Conservation (phyloP, 192 early-diverging fungal species). For the Rhizophagus sp. region DNA sequence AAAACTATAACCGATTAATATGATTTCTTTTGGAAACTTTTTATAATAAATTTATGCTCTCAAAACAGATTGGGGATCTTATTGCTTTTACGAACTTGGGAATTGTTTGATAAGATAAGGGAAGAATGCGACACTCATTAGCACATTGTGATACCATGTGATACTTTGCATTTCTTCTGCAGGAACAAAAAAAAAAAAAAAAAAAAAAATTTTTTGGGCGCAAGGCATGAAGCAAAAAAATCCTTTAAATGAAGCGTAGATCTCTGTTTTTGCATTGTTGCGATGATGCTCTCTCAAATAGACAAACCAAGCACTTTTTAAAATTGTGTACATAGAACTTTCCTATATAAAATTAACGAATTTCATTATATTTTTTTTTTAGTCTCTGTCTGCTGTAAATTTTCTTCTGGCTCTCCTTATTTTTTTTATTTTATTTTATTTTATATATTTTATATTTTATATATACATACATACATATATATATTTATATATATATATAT, state of each 20-base stretch:
- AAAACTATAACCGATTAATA: no score
- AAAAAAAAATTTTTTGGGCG: background rate
- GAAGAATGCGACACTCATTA: conserved; percentile 2
- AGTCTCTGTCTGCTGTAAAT: background rate
- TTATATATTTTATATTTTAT: no score
- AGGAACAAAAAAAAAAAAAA: background rate
- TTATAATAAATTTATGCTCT: background rate
- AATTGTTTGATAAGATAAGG: conserved; percentile 11
- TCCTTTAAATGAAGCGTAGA: background rate
- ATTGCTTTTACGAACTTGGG: background rate
- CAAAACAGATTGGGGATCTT: background rate
- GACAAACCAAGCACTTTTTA: background rate
- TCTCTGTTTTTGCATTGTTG: background rate
- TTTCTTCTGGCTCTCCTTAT: background rate
- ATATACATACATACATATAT: no score
- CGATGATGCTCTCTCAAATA: background rate
- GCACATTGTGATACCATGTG: conserved; percentile 16
- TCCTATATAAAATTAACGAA: background rate
- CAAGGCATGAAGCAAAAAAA: background rate
- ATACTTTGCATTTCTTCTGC: conserved; percentile 19
- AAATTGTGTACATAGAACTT: background rate
- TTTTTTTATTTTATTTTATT: background rate
- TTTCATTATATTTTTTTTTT: background rate
- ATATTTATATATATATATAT: no score
- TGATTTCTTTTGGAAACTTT: no score